Evolutionary conservation across 2,329 filamentous ascomycete genomes (phyloP), one percentile per base, ranked within the genome.

Genomic region (Aspergillus calidoustus): DNA sequence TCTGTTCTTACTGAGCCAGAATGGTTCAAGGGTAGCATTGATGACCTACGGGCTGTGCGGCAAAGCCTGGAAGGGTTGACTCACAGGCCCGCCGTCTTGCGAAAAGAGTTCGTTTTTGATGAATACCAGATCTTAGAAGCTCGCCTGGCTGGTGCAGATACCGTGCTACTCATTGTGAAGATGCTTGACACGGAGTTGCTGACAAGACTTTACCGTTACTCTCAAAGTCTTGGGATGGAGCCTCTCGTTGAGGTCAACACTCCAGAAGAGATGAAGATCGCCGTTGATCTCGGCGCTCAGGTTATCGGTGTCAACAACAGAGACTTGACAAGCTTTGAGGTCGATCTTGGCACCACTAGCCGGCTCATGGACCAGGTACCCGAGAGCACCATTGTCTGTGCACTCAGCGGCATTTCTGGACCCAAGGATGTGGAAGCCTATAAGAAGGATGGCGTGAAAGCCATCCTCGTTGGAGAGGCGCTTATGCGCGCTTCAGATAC

Each of bases 1-100:
- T 98, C 95, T 1, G 95, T 99, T n/a, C 85, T 99, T 51, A 99
- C 95, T 0, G 95, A 99, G 78, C 95, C 96, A 0, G 91, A 98
- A 73, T 99, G 95, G 95, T 99, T 99, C 83, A 98, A 97, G 80
- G 95, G 95, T 52, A 96, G 91, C 77, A 93, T 99, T 63, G 94
- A 99, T 61, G 95, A 99, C 74, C 81, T 99, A 57, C 87, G 91
- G 63, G 88, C 90, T 38, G 95, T 98, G 31, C 88, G 95, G 49
- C 91, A 94, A 76, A 93, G 91, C 53, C 81, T 99, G n/a, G 87
- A 93, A 69, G 90, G 91, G 13, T 93, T 99, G 89, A 89, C 92
- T 1, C 96, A 97, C 74, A 86, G 95, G 56, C 96, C 95, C 3
- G 96, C 94, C 2, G 86, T 99, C 13, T 81, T 99, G 31, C 89